phyloP scores from a whole-genome alignment of 23 red algal species.

The Gracilaria gracilis region DNA sequence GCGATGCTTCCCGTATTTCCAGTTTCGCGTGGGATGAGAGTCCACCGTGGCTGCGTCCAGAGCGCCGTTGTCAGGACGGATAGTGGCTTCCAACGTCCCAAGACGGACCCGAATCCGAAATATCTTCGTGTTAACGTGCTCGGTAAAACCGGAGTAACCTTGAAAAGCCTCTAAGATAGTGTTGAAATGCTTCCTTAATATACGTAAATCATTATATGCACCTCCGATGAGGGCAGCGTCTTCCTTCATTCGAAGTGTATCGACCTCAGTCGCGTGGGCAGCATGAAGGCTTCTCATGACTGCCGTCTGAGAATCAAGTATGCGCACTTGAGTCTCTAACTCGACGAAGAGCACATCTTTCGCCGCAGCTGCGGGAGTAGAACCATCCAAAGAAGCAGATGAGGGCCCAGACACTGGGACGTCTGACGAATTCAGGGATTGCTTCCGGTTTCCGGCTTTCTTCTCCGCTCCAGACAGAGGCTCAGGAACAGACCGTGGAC shows the following conservation, averaged over 20 bases:
- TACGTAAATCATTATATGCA: not conserved
- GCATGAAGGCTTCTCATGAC: not conserved
- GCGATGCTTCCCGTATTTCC: not conserved
- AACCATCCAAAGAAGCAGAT: constrained; percentile 5
- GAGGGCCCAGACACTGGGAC: not conserved
- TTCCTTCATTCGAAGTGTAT: not conserved
- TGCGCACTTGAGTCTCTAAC: not conserved
- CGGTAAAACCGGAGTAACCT: not conserved
- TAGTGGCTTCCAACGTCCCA: not conserved
- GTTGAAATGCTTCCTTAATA: not conserved
- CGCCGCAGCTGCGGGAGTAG: not conserved
- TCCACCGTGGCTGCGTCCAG: too few relatives aligned
- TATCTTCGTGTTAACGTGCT: not conserved
- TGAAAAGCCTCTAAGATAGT: not conserved
- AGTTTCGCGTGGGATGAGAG: not conserved
- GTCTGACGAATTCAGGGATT: not conserved
- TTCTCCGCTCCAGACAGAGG: not conserved
- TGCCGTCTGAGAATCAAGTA: not conserved
- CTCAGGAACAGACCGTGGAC: too few relatives aligned
- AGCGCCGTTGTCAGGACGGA: too few relatives aligned
- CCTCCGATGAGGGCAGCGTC: constrained; percentile 14
- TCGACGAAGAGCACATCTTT: not conserved
- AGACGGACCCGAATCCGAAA: not conserved
- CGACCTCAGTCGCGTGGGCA: not conserved
- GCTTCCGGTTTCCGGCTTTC: not conserved